phyloP scores from a whole-genome alignment of 352 stramenopile genomes.

The Globisporangium carolinianum region DNA sequence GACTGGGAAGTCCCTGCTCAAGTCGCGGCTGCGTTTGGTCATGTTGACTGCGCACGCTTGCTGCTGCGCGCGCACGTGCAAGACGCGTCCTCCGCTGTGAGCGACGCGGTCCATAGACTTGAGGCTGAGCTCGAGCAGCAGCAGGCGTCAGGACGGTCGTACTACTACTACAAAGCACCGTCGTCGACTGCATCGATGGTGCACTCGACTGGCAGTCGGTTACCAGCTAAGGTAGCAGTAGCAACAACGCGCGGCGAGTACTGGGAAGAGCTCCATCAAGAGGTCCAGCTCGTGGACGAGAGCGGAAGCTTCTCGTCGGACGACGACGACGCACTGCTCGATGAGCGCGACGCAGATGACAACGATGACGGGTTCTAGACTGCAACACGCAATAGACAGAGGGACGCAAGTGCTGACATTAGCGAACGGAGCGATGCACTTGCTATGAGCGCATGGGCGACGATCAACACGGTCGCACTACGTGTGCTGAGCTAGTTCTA shows the following conservation, averaged over 20 bases:
- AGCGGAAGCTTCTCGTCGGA: conserved; percentile 59
- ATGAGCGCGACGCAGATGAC: conserved; percentile 1
- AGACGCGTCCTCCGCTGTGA: neutral
- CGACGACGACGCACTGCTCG: conserved; percentile 26
- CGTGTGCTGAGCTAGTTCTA: too few relatives aligned
- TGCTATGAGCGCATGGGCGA: too few relatives aligned
- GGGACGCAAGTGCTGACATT: too few relatives aligned
- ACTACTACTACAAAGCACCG: conserved; percentile 15
- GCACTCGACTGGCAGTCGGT: neutral
- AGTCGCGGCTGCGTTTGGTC: conserved; percentile 33
- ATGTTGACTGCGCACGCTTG: conserved; percentile 41
- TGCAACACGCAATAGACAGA: too few relatives aligned
- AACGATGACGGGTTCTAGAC: conserved; percentile 7
- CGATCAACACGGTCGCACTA: too few relatives aligned
- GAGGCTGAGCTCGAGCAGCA: conserved; percentile 29
- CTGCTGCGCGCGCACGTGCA: conserved; percentile 22
- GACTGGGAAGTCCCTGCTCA: conserved; percentile 52
- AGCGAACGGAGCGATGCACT: too few relatives aligned
- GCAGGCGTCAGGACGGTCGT: conserved; percentile 20
- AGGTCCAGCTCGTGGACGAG: conserved; percentile 71
- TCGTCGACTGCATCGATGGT: conserved; percentile 14
- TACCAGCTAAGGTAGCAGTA: neutral
- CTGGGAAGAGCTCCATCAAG: conserved; percentile 65
- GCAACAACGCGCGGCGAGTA: conserved; percentile 19
- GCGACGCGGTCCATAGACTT: conserved; percentile 2